Base-by-base conservation (phyloP, 1,139 yeast species). In the Taphrina deformans region DNA sequence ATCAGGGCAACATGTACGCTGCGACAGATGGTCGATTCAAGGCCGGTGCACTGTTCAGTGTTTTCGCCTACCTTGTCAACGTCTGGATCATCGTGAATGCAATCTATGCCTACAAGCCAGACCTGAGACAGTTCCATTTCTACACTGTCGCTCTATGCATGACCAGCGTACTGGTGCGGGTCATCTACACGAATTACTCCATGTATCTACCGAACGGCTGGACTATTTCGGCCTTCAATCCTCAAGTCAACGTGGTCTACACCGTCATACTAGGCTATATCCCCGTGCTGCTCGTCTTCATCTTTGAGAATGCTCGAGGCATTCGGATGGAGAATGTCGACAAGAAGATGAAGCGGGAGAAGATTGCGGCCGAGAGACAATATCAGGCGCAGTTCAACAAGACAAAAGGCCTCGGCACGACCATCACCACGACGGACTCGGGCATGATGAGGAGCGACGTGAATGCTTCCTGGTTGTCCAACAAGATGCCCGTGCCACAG, bases 1-100 rank as follows among this genome's bases (percentile, higher is more conserved):
- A 44, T 12, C 33, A 45, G 18, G 60, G 52, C 9, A 46, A 58
- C 45, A 38, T 23, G 46, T 55, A 58, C 23, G 62, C 56, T 31
- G 61, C 65, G 14, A 45, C 62, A n/a, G 64, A 65, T 33, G 53
- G 58, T 18, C 56, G 60, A 10, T 65, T 65, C 62, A 46, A 55
- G 41, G 55, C 65, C 23, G 53, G 67, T 24, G 65, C 60, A 3
- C 21, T 40, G 16, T 52, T 61, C 31, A 44, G 59, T 21, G 38
- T 61, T 21, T 33, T 52, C 9, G 65, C 60, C 23, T 53, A 44
- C 45, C 33, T 52, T n/a, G 60, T 52, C 60, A 61, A 51, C 31
- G 5, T 31, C 24, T 31, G 46, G 59, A 31, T 53, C 46, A 31
- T 52, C 27, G 44, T 44, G n/a, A 61, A 41, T 14, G 60, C 59